Percentiles rank a stretch among this genome's conserved stretches.
These are phyloP conservation scores for Fragaria ananassa DNA, from an alignment of 306 rosid species.

Conservation along the genomic window DNA sequence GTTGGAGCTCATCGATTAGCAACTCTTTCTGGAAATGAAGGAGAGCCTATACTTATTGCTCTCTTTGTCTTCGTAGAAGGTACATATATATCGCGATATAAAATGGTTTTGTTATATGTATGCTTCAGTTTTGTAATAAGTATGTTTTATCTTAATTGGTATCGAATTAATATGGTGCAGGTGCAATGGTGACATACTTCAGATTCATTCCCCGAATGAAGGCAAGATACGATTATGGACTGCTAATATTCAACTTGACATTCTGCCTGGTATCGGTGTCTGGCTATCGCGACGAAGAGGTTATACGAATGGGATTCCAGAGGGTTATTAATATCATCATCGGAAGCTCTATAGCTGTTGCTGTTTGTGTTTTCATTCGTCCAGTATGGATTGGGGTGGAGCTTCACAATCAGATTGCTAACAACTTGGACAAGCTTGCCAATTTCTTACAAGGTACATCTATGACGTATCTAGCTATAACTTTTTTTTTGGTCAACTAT, in stretches of 20 bases:
- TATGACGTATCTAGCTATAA: neutral
- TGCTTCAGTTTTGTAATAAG: neutral
- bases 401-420: slow-evolving; percentile 19
- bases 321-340: slow-evolving; percentile 14
- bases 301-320: slow-evolving; percentile 1
- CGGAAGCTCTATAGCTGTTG: slow-evolving; percentile 5
- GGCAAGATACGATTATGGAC: slow-evolving; percentile 29
- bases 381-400: slow-evolving; percentile 25
- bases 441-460: slow-evolving; percentile 24
- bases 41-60: slow-evolving; percentile 29
- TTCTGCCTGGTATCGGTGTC: slow-evolving; percentile 27
- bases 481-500: too few relatives aligned
- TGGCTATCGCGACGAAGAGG: slow-evolving; percentile 23
- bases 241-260: slow-evolving; percentile 21
- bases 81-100: neutral
- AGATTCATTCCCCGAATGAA: slow-evolving; percentile 25
- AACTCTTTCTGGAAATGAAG: slow-evolving; percentile 25
- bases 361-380: slow-evolving; percentile 4
- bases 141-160: neutral
- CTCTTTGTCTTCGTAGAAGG: slow-evolving; percentile 20
- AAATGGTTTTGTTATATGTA: neutral
- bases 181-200: slow-evolving; percentile 17
- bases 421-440: slow-evolving; percentile 29
- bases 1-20: slow-evolving; percentile 33
- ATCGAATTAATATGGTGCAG: slow-evolving; percentile 6